phyloP scores from a whole-genome alignment of 257 asterid species.

The Nyctanthes arbortristis region DNA sequence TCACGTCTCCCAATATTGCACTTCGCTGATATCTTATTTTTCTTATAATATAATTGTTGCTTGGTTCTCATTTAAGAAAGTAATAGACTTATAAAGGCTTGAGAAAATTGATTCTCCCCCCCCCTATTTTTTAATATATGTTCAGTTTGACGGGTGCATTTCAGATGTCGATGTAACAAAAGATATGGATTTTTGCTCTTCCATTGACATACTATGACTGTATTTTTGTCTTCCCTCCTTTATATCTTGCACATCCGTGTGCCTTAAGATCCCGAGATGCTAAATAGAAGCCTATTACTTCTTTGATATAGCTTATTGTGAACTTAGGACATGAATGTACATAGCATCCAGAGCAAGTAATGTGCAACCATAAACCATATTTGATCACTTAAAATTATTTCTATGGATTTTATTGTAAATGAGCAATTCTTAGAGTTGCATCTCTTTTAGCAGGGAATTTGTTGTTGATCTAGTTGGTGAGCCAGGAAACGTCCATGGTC shows the following conservation, averaged over 20 bases:
- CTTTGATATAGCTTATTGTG: neutral
- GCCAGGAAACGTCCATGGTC: constrained; percentile 79
- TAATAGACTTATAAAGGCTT: neutral
- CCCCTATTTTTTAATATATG: neutral
- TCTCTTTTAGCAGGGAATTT: constrained; percentile 66
- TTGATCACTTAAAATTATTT: neutral
- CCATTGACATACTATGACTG: neutral
- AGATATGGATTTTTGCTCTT: neutral
- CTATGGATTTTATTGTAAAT: neutral
- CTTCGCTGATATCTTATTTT: constrained; percentile 6
- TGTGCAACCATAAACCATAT: neutral
- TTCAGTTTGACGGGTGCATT: neutral
- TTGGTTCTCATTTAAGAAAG: neutral
- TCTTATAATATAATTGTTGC: constrained; percentile 4
- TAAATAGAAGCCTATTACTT: neutral
- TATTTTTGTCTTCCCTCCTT: constrained; percentile 28
- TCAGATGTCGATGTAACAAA: neutral
- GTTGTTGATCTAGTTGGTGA: constrained; percentile 92
- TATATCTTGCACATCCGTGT: neutral
- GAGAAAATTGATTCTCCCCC: neutral
- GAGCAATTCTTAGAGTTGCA: constrained; percentile 19
- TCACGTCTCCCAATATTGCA: neutral
- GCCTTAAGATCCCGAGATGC: constrained; percentile 1
- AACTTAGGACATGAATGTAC: neutral
- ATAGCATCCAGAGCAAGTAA: neutral